A percentile compares a stretch with the other conserved stretches of the same genome.
Conservation (phyloP, 257 asterid genomes). For the Rubia yunnanensis region DNA sequence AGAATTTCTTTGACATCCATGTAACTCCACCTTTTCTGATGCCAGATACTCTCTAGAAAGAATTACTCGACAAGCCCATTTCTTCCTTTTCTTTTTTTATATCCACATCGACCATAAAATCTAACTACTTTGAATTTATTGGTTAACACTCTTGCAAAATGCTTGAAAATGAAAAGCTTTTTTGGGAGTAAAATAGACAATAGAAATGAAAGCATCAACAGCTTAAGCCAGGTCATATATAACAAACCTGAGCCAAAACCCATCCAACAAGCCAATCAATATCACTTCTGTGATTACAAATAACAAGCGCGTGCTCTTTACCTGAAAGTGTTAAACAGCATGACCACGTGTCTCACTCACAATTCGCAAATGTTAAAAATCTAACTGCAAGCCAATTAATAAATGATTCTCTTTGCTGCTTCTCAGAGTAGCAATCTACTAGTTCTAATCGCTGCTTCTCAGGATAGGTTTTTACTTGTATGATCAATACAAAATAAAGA, state of each 20-base stretch:
- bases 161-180: not conserved
- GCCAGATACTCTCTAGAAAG: not conserved
- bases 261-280: conserved; percentile 99
- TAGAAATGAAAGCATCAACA: not conserved
- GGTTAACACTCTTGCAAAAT: not conserved
- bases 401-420: not conserved
- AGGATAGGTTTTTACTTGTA: not conserved
- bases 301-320: conserved; percentile 84
- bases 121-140: not conserved
- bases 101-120: too few species aligned
- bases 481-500: not conserved
- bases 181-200: not conserved
- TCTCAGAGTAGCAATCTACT: too few species aligned
- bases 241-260: conserved; percentile 85
- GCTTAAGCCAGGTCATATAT: not conserved
- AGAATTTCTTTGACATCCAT: not conserved
- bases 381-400: too few species aligned
- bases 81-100: too few species aligned
- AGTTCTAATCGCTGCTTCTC: not conserved
- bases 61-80: not conserved
- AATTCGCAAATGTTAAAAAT: not conserved
- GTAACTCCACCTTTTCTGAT: not conserved
- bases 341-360: conserved; percentile 5
- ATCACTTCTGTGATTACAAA: conserved; percentile 81
- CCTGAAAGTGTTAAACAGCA: conserved; percentile 44